Percentiles rank a stretch among this genome's conserved stretches.
Evolutionary conservation across 768 basidiomycete genomes (phyloP).

Genomic region (Obba rivulosa): DNA sequence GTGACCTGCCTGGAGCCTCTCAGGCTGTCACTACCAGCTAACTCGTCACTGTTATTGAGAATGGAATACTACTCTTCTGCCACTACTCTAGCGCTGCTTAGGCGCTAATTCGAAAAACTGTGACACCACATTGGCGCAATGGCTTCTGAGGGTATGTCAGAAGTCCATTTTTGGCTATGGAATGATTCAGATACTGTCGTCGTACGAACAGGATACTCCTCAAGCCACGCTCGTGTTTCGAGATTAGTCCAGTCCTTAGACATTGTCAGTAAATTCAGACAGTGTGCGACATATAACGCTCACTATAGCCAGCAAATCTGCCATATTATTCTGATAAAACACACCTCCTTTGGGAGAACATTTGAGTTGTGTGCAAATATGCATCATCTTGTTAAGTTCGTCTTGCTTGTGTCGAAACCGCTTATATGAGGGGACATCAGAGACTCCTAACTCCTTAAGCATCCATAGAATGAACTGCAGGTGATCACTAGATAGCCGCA

Average conservation of each 20-base stretch:
- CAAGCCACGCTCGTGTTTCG: not conserved
- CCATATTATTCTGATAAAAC: not conserved
- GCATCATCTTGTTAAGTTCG: conserved; percentile 8
- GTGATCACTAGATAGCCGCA: conserved; percentile 29
- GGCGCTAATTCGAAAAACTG: no score
- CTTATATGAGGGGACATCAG: conserved; percentile 25
- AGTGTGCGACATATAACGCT: not conserved
- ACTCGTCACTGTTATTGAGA: no score
- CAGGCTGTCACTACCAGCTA: no score
- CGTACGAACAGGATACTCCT: not conserved
- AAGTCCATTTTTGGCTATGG: not conserved
- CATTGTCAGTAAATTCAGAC: not conserved
- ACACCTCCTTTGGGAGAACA: not conserved
- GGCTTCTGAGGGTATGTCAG: no score
- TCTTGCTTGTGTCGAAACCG: conserved; percentile 22
- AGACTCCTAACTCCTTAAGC: conserved; percentile 26
- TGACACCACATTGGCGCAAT: no score
- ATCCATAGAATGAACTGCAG: conserved; percentile 28
- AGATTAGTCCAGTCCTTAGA: conserved; percentile 1
- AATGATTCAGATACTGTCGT: not conserved
- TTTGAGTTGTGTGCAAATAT: conserved; percentile 1
- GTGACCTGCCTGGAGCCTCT: no score
- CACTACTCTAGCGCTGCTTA: no score
- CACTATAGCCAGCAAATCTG: not conserved
- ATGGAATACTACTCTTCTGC: no score